Conservation (phyloP, 352 stramenopile genomes). For the Pythium sukuiense region DNA sequence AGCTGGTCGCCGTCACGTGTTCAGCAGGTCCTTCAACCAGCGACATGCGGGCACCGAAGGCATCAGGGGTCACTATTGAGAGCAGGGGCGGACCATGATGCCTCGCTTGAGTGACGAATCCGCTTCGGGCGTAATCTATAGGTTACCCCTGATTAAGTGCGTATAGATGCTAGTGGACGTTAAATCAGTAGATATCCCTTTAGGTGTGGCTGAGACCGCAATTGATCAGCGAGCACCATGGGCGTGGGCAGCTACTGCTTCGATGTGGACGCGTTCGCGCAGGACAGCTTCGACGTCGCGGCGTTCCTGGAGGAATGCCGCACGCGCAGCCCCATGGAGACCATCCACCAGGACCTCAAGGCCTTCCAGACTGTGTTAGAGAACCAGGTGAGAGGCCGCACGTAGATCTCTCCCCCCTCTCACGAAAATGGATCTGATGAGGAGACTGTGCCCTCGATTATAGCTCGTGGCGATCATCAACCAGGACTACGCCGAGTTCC, state of each 20-base stretch:
- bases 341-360: conserved; percentile 81
- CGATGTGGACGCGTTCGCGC: conserved; percentile 75
- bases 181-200: background rate
- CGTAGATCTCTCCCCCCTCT: too few species aligned
- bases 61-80: background rate
- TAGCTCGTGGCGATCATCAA: conserved; percentile 89
- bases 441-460: background rate
- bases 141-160: too few species aligned
- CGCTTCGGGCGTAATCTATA: too few species aligned
- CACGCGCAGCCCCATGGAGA: conserved; percentile 76
- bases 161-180: background rate
- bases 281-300: conserved; percentile 66
- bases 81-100: background rate
- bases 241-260: conserved; percentile 70
- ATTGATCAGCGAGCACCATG: conserved; percentile 6
- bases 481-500: conserved; percentile 87
- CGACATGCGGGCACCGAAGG: background rate
- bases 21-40: background rate
- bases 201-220: background rate
- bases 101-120: too few species aligned
- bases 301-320: conserved; percentile 80
- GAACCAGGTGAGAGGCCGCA: conserved; percentile 55
- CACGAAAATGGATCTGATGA: background rate
- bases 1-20: background rate
- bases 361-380: conserved; percentile 84